Conservation (phyloP, 1,284 basidiomycete genomes). For the Psilocybe mexicana region DNA sequence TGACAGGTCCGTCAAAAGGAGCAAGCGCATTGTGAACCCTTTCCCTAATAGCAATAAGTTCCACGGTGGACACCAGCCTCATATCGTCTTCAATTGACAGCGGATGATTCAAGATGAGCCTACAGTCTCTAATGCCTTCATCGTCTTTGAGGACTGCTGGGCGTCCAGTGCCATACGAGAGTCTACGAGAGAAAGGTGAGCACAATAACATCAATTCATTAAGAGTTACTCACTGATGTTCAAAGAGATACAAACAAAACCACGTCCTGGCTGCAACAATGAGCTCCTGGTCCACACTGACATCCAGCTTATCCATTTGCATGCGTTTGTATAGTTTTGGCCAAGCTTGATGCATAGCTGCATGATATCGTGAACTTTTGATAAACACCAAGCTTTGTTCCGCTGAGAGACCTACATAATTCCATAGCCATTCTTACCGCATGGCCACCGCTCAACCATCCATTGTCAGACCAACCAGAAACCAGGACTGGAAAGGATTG, state of each 20-base stretch:
- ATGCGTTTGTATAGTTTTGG: slow-evolving; percentile 78
- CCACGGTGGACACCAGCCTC: slow-evolving; percentile 91
- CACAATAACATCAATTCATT: no score
- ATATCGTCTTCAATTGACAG: slow-evolving; percentile 90
- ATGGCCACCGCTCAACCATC: slow-evolving; percentile 89
- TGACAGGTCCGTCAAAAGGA: slow-evolving; percentile 67
- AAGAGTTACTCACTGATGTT: slow-evolving; percentile 74
- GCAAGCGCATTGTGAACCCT: slow-evolving; percentile 69
- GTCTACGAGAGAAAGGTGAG: slow-evolving; percentile 40
- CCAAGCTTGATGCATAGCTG: slow-evolving; percentile 90
- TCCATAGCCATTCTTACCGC: slow-evolving; percentile 94
- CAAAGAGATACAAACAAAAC: slow-evolving; percentile 90
- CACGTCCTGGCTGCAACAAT: slow-evolving; percentile 82
- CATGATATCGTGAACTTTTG: slow-evolving; percentile 1
- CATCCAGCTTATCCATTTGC: slow-evolving; percentile 60
- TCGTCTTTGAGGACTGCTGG: slow-evolving; percentile 91
- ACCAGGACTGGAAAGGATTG: slow-evolving; percentile 61
- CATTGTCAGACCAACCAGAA: slow-evolving; percentile 89
- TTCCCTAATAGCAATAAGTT: slow-evolving; percentile 81
- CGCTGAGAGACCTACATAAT: slow-evolving; percentile 56
- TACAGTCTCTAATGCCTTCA: slow-evolving; percentile 83
- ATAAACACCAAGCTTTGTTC: background rate
- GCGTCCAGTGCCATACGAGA: slow-evolving; percentile 91
- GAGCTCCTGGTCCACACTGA: slow-evolving; percentile 72
- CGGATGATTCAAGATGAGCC: slow-evolving; percentile 83